Conservation (phyloP, 257 asterid species). For the Ocimum tenuiflorum region DNA sequence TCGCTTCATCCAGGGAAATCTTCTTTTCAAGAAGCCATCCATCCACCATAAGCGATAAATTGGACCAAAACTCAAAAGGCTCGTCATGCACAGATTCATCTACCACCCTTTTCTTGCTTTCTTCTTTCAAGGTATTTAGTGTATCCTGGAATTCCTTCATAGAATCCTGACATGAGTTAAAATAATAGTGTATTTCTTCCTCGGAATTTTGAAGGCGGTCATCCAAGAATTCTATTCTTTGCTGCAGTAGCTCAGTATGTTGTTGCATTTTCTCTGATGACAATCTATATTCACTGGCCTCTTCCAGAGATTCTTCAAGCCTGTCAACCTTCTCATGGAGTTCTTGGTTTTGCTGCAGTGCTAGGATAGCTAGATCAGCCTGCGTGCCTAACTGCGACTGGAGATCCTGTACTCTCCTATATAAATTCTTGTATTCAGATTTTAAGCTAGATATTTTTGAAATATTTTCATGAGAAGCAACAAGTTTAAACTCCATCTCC, state of each 20-base stretch:
- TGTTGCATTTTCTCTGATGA: conserved; percentile 84
- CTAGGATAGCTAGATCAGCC: conserved; percentile 67
- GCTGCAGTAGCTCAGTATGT: conserved; percentile 72
- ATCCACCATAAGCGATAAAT: conserved; percentile 72
- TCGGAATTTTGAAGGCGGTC: conserved; percentile 80
- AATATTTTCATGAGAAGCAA: conserved; percentile 66
- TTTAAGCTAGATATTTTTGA: conserved; percentile 49
- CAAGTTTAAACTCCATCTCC: conserved; percentile 58
- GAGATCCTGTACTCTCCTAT: conserved; percentile 63
- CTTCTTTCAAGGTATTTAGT: conserved; percentile 54
- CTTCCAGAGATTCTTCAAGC: conserved; percentile 79
- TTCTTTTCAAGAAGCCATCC: conserved; percentile 92
- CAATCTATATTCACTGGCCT: conserved; percentile 59
- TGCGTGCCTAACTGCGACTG: conserved; percentile 55
- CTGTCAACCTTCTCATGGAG: conserved; percentile 67
- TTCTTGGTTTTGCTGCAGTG: conserved; percentile 81
- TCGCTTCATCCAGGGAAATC: conserved; percentile 57
- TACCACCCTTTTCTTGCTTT: conserved; percentile 43
- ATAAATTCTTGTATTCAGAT: conserved; percentile 58
- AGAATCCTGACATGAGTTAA: conserved; percentile 72
- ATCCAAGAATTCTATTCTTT: conserved; percentile 66
- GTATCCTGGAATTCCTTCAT: conserved; percentile 87
- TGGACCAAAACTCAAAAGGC: conserved; percentile 80
- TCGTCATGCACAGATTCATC: conserved; percentile 46
- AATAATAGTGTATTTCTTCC: conserved; percentile 67